Evolutionary conservation across 352 stramenopile species (phyloP).

Genomic region (Phytophthora capsici): DNA sequence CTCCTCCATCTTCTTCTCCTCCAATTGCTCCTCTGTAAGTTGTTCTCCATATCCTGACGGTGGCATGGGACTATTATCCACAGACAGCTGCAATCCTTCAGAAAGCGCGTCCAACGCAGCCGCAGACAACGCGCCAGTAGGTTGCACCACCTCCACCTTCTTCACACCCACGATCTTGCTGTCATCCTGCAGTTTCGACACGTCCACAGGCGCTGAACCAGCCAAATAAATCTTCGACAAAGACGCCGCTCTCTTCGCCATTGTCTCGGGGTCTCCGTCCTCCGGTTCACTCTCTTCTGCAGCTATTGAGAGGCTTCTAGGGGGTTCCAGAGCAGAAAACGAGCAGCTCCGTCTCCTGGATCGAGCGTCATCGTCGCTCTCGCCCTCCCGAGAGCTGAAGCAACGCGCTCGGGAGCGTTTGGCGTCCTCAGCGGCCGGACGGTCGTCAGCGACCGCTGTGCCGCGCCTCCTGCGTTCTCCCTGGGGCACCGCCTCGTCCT

Average conservation of each 20-base stretch:
- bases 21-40: constrained; percentile 78
- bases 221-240: constrained; percentile 88
- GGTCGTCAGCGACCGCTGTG: constrained; percentile 5
- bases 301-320: constrained; percentile 4
- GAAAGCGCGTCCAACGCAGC: constrained; percentile 83
- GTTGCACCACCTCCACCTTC: constrained; percentile 77
- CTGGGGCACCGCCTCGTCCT: constrained; percentile 7
- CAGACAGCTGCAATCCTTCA: constrained; percentile 73
- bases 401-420: constrained; percentile 50
- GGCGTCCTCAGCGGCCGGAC: constrained; percentile 9
- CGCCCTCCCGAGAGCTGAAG: constrained; percentile 51
- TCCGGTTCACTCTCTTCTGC: constrained; percentile 3
- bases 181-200: constrained; percentile 79
- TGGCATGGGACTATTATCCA: constrained; percentile 62
- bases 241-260: constrained; percentile 72
- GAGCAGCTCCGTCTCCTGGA: constrained; percentile 65
- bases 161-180: constrained; percentile 81
- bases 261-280: constrained; percentile 49
- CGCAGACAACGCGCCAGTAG: constrained; percentile 74
- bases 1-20: constrained; percentile 90
- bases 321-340: constrained; percentile 57
- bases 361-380: constrained; percentile 9
- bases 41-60: constrained; percentile 24
- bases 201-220: constrained; percentile 80
- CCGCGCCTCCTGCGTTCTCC: background rate